Percentiles rank a stretch among this genome's conserved stretches.
Evolutionary conservation across 1,284 basidiomycete species (phyloP).

Genomic region (Ceratobasidium sp.): DNA sequence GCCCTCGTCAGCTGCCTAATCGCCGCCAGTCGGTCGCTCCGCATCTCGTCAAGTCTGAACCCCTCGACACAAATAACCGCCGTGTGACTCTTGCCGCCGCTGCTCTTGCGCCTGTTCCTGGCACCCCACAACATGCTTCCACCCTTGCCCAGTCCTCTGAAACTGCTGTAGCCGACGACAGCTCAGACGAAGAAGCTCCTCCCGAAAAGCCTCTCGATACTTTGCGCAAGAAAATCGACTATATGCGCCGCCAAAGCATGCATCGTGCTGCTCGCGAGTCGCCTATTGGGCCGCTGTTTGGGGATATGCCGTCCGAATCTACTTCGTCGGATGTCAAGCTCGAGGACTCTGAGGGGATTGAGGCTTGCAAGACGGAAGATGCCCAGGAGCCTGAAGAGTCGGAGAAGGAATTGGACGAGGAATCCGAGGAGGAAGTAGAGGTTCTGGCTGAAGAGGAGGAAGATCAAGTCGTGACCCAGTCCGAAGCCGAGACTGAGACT

Average conservation of each 20-base stretch:
- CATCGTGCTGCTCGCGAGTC: slow-evolving; percentile 36
- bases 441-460: slow-evolving; percentile 8
- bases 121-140: slow-evolving; percentile 33
- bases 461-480: neutral
- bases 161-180: slow-evolving; percentile 8
- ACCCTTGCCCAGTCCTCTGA: slow-evolving; percentile 12
- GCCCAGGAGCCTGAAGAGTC: slow-evolving; percentile 16
- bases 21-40: slow-evolving; percentile 39
- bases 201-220: slow-evolving; percentile 14
- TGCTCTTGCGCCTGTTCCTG: neutral
- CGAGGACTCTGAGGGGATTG: slow-evolving; percentile 37
- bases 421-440: slow-evolving; percentile 12
- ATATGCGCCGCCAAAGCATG: slow-evolving; percentile 44
- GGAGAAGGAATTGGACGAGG: slow-evolving; percentile 29
- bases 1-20: slow-evolving; percentile 32
- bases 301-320: neutral
- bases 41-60: slow-evolving; percentile 19
- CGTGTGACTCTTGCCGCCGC: slow-evolving; percentile 29
- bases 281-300: slow-evolving; percentile 31
- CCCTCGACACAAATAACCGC: slow-evolving; percentile 39
- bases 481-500: slow-evolving; percentile 8
- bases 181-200: slow-evolving; percentile 34
- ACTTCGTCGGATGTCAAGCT: slow-evolving; percentile 21
- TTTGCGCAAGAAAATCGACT: slow-evolving; percentile 39
- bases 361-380: neutral